Base-by-base conservation (phyloP, 2,329 filamentous ascomycete species). In the Aspergillus ochraceoroseus region DNA sequence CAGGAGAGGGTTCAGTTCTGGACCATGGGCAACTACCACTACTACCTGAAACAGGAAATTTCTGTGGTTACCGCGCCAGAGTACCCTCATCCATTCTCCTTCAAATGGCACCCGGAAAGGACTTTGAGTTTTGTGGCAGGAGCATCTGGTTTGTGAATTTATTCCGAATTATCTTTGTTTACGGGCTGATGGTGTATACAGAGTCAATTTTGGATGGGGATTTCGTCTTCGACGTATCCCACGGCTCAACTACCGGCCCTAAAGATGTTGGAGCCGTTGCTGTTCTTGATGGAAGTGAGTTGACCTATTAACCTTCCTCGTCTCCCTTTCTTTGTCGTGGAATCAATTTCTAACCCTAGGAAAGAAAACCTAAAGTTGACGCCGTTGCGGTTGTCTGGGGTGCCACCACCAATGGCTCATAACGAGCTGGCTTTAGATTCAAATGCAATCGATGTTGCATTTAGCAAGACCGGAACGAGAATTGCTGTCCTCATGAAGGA, bases 1-100 rank as follows among this genome's bases (percentile, higher is more conserved):
- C 70, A 72, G 20, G 78, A 88, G 49, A 76, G 79, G 41, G 70
- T 92, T n/a, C 92, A 98, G 59, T 70, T 98, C 1, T 98, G 92
- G 92, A 95, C 88, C 0, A 95, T 84, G 75, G 85, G 87, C 13
- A 98, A 98, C 62, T 98, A 98, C 54, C 87, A 96, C 61, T 98
- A 92, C 78, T 96, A 96, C 62, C 73, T 98, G 11, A 98, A 98
- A 68, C 88, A 95, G 61, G 88, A 95, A 59, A 73, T 95, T 5
- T 66, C 70, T 5, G 67, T 74, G 5, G 53, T 62, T 5, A 46
- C 53, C 18, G 55, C 57, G 34, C 52, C 49, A 9, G 38, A 50
- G 8, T 48, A 46, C 7, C 41, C 51, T 25, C 31, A 46, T 25
- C 55, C 58, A 6, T 57, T 55, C 23, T 51, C 57, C 12, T 59